A percentile compares a stretch with the other conserved stretches of the same genome.
phyloP scores from a whole-genome alignment of 2,329 filamentous ascomycete species.

The Trichoderma sp. region DNA sequence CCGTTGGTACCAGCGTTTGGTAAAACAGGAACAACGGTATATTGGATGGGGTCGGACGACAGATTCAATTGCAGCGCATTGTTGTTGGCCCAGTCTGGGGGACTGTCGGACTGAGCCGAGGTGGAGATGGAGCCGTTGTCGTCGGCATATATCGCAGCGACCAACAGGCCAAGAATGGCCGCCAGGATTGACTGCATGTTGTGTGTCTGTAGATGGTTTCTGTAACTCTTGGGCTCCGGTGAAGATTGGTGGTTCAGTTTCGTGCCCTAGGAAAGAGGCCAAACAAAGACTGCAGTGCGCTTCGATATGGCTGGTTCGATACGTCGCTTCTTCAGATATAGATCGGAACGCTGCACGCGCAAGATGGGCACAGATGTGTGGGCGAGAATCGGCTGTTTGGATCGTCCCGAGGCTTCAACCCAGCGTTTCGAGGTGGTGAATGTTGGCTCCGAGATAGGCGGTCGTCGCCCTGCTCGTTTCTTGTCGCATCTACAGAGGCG shows the following conservation, averaged over 20 bases:
- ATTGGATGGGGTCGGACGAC: conserved; percentile 35
- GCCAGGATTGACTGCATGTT: neutral
- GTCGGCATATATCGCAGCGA: conserved; percentile 29
- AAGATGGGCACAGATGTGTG: neutral
- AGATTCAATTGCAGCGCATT: conserved; percentile 47
- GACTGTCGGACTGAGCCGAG: conserved; percentile 36
- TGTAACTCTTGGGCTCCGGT: neutral
- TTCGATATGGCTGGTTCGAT: neutral
- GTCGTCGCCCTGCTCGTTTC: conserved; percentile 11
- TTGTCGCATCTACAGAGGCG: neutral
- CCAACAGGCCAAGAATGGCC: conserved; percentile 29
- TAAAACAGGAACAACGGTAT: conserved; percentile 50
- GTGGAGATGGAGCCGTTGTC: conserved; percentile 36
- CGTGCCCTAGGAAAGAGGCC: neutral
- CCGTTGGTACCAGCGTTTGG: conserved; percentile 45
- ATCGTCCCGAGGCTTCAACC: neutral
- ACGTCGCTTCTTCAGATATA: neutral
- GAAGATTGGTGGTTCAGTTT: neutral
- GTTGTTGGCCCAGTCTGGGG: conserved; percentile 41
- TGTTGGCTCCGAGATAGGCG: neutral
- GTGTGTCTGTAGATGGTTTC: neutral
- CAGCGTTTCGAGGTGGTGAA: neutral
- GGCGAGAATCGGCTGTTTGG: neutral
- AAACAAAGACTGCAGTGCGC: neutral
- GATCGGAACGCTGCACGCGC: neutral